Conservation (phyloP, 2,329 filamentous ascomycete species). For the Fusarium citri region DNA sequence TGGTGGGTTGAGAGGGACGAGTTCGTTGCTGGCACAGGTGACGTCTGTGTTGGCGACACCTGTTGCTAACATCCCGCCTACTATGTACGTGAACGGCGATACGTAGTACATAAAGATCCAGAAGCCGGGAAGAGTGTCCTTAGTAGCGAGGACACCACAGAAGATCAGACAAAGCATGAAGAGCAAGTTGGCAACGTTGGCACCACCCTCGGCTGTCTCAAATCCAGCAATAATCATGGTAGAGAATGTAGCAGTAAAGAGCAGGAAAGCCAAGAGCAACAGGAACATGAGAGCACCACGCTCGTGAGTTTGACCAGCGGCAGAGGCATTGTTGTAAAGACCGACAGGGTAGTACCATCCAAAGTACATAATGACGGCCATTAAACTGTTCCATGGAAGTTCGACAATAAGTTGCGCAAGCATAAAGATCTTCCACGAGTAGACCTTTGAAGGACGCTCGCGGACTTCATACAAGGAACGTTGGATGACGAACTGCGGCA, state of each 20-base stretch:
- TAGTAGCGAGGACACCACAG: conserved; percentile 46
- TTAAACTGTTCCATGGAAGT: conserved; percentile 83
- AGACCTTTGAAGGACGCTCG: conserved; percentile 85
- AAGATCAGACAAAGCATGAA: conserved; percentile 69
- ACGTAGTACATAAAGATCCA: conserved; percentile 69
- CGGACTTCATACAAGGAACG: conserved; percentile 86
- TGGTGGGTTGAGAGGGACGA: conserved; percentile 72
- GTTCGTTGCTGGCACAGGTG: conserved; percentile 76
- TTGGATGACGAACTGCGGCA: conserved; percentile 88
- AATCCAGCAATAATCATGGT: conserved; percentile 78
- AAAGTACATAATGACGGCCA: conserved; percentile 81
- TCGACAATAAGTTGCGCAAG: conserved; percentile 86
- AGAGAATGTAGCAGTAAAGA: conserved; percentile 86
- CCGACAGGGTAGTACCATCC: conserved; percentile 90
- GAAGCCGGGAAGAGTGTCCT: conserved; percentile 68
- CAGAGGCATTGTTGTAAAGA: conserved; percentile 75
- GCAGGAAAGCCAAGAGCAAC: conserved; percentile 77
- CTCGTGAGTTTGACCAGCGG: conserved; percentile 70
- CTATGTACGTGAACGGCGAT: conserved; percentile 85
- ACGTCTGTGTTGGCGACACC: conserved; percentile 76
- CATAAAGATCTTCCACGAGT: conserved; percentile 88
- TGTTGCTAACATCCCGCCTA: conserved; percentile 77
- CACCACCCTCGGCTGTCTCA: conserved; percentile 72
- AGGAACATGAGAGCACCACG: conserved; percentile 85
- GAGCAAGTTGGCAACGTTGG: conserved; percentile 73